Evolutionary conservation across 225 moss, liverwort and hornwort genomes (phyloP).

Genomic region (Neckera pumila): DNA sequence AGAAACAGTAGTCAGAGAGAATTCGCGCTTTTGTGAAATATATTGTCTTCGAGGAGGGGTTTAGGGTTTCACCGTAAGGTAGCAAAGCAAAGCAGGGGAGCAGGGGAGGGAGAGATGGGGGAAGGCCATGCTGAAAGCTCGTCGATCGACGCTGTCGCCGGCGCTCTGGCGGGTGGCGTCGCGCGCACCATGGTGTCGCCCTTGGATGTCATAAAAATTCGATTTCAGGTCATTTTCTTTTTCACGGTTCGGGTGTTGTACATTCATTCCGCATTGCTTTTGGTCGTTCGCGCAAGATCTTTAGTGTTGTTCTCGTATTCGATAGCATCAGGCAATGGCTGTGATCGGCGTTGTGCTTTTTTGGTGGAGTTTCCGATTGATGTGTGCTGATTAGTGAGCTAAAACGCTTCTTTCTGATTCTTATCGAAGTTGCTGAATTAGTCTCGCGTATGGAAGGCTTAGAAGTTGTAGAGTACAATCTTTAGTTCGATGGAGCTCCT

Average conservation of each 20-base stretch:
- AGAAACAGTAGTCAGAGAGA: neutral
- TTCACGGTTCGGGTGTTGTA: neutral
- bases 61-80: neutral
- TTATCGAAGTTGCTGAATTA: neutral
- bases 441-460: neutral
- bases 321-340: too few species aligned
- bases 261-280: neutral
- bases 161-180: slow-evolving; percentile 73
- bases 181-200: slow-evolving; percentile 81
- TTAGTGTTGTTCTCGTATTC: neutral
- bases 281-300: neutral
- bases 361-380: neutral
- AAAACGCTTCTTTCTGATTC: neutral
- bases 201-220: slow-evolving; percentile 95
- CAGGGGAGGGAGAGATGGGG: neutral
- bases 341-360: neutral
- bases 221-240: slow-evolving; percentile 64
- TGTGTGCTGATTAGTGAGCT: neutral
- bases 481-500: neutral
- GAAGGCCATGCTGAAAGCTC: slow-evolving; percentile 9
- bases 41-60: neutral
- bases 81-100: neutral
- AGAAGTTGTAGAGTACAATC: neutral
- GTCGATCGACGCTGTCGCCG: slow-evolving; percentile 51
- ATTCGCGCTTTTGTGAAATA: neutral